Percentiles rank a stretch among this genome's conserved stretches.
Conservation (phyloP, 1,139 yeast genomes). For the Insectozyma bohioensis region DNA sequence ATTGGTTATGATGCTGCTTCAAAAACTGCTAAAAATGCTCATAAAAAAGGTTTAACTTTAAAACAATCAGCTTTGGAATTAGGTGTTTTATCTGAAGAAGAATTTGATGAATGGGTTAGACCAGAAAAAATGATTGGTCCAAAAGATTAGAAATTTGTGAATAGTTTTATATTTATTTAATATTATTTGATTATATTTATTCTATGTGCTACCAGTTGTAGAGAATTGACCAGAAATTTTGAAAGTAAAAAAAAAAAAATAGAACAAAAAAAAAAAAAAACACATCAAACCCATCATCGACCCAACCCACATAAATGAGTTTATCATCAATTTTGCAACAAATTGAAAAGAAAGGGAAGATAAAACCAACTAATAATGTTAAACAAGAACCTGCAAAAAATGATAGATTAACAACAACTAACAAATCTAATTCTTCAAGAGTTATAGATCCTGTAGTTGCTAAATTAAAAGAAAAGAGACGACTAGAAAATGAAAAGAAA, state of each 20-base stretch:
- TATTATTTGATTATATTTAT: neutral
- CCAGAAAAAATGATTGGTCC: slow-evolving; percentile 97
- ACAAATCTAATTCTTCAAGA: slow-evolving; percentile 7
- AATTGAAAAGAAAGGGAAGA: slow-evolving; percentile 33
- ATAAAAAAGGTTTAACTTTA: slow-evolving; percentile 88
- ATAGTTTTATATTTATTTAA: slow-evolving; percentile 2
- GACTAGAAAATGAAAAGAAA: slow-evolving; percentile 51
- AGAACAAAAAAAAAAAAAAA: neutral
- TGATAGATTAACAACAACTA: neutral
- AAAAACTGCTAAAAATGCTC: slow-evolving; percentile 93
- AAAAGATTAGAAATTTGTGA: slow-evolving; percentile 20
- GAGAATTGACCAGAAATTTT: too few relatives aligned
- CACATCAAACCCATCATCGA: slow-evolving; percentile 7
- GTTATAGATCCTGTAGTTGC: slow-evolving; percentile 55
- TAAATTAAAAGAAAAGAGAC: slow-evolving; percentile 62
- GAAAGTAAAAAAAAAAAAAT: too few relatives aligned
- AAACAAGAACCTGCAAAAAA: neutral
- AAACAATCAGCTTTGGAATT: slow-evolving; percentile 86
- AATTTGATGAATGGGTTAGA: slow-evolving; percentile 89
- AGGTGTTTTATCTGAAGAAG: slow-evolving; percentile 70
- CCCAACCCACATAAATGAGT: too few relatives aligned
- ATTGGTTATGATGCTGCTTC: slow-evolving; percentile 94
- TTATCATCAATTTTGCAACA: slow-evolving; percentile 27
- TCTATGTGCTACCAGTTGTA: too few relatives aligned
- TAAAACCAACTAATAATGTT: slow-evolving; percentile 8